A percentile compares a stretch with the other conserved stretches of the same genome.
Conservation (phyloP, 768 basidiomycete species). For the Termitomyces sp. region DNA sequence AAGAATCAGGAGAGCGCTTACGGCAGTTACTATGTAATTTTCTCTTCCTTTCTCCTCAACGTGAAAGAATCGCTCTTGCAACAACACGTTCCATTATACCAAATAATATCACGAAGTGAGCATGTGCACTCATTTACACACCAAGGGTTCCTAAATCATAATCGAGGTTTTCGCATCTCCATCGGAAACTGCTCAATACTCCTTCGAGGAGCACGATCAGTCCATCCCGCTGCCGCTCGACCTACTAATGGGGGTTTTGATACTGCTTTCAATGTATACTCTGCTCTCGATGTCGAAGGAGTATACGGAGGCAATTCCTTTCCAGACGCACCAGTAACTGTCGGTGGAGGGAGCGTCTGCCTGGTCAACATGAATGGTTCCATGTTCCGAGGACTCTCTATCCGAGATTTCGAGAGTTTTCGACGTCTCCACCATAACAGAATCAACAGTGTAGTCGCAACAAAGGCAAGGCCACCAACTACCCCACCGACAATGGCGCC, state of each 20-base stretch:
- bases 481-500: slow-evolving; percentile 3
- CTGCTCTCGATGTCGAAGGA: neutral
- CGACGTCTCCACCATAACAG: neutral
- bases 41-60: too few relatives aligned
- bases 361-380: neutral
- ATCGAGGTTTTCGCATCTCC: neutral
- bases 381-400: neutral
- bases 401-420: neutral
- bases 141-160: neutral
- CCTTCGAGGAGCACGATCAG: neutral
- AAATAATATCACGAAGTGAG: too few relatives aligned
- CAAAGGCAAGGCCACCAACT: neutral
- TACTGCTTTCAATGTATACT: neutral
- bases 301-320: neutral
- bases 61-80: too few relatives aligned
- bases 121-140: slow-evolving; percentile 16
- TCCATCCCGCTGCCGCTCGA: neutral
- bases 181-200: neutral
- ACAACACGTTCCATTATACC: too few relatives aligned
- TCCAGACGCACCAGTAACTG: neutral
- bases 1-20: too few relatives aligned
- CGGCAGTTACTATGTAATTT: too few relatives aligned
- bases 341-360: neutral
- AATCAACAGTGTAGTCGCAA: neutral
- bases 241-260: neutral